Evolutionary conservation across 2,329 filamentous ascomycete genomes (phyloP), one percentile per base, ranked within the genome.

Genomic region (Tolypocladium tundrense): DNA sequence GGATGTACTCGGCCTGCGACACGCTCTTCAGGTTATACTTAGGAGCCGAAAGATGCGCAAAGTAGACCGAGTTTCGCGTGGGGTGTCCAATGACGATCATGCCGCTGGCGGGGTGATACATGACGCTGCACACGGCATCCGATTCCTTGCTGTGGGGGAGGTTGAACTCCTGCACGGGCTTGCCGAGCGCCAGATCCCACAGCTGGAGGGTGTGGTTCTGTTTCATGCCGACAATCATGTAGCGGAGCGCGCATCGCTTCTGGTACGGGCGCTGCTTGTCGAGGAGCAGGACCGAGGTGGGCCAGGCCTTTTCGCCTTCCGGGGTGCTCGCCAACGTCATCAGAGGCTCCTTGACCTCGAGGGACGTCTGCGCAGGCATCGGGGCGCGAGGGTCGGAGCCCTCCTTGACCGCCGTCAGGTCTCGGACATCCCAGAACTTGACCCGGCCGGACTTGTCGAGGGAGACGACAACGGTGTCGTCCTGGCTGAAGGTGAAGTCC

Each of bases 151-250:
- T 90, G 70, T 99, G 93, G 1, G 94, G 94, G 58, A 99, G 85
- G 71, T 96, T 94, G 71, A 99, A 87, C 76, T 99, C 94, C 72
- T 99, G 93, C 42, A 99, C 94, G 37, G 92, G 90, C 75, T 97
- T 97, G 64, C 88, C 89, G 40, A 99, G 86, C 48, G 90, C 91
- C 68, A 99, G 86, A 77, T 99, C 94, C 95, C 94, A 99, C 51
- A 99, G 84, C 78, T 99, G 95, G 61, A 99, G 84, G 58, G 93
- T 95, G 76, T 99, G 94, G 74, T 99, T 99, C 73, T 99, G 94
- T 78, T 97, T 97, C 84, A 97, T 91, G 67, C 94, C 94, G 61
- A 99, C 90, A 70, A 99, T 87, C 77, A 99, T 88, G 77, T 99
- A 99, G 61, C 94, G 86, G 62, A 97, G 80, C 53, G 95, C 92